These are phyloP conservation scores for Leishmania arabica DNA, from an alignment of 208 protist genomes.

Conservation along the genomic window DNA sequence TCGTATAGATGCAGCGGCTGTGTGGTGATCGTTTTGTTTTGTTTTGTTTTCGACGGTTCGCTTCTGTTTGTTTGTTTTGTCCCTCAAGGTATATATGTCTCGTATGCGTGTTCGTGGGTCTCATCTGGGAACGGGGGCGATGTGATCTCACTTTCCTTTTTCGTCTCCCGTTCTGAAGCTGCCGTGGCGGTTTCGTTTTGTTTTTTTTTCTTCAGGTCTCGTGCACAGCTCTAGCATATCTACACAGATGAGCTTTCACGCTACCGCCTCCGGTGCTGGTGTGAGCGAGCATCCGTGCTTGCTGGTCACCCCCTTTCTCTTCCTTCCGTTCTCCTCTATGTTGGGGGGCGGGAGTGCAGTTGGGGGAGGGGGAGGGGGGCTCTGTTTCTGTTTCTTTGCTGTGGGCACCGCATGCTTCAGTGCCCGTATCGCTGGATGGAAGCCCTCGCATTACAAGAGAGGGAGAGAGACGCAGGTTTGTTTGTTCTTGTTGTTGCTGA, in stretches of 20 bases:
- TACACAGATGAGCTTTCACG: neutral
- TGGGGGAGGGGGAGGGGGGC: neutral
- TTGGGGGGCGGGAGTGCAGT: neutral
- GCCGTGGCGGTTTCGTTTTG: neutral
- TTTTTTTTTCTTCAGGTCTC: no score
- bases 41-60: neutral
- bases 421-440: neutral
- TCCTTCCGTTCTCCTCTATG: neutral
- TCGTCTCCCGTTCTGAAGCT: neutral
- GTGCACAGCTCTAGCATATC: neutral
- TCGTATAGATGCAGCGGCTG: no score
- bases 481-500: no score
- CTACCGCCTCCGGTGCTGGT: neutral
- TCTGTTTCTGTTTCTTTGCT: neutral
- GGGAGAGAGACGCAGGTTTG: no score
- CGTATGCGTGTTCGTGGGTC: neutral
- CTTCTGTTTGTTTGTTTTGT: neutral
- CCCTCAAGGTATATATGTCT: neutral
- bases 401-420: neutral
- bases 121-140: neutral
- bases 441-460: neutral
- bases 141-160: neutral
- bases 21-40: neutral
- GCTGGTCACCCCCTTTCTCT: neutral
- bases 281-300: neutral